Percentiles rank a stretch among this genome's conserved stretches.
Conservation (phyloP, 2,329 filamentous ascomycete genomes). For the Gyromitra esculenta region DNA sequence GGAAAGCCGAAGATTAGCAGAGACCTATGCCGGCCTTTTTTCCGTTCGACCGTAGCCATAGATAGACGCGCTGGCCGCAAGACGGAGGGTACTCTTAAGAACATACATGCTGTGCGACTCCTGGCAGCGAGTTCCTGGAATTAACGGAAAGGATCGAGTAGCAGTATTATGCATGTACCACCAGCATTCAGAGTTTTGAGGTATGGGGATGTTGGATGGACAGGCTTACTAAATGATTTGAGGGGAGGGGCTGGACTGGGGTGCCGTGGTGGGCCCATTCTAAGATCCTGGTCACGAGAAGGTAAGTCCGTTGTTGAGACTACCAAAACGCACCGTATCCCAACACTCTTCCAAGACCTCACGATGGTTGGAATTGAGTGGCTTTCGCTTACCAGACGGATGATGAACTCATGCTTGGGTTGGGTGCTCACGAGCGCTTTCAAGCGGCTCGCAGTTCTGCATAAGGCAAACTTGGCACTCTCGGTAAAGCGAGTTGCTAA, state of each 20-base stretch:
- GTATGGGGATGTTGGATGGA: not conserved
- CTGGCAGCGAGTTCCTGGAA: constrained; percentile 10
- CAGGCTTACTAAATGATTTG: constrained; percentile 1
- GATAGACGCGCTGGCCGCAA: constrained; percentile 1
- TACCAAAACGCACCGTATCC: constrained; percentile 18
- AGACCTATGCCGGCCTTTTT: constrained; percentile 22
- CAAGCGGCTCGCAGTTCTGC: constrained; percentile 25
- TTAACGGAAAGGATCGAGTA: not conserved
- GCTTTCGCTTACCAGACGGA: constrained; percentile 10
- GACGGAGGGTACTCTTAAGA: constrained; percentile 18
- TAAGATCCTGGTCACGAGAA: constrained; percentile 38
- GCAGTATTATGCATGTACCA: not conserved
- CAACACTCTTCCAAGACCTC: constrained; percentile 44
- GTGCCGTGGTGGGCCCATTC: constrained; percentile 7
- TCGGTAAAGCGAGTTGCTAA: constrained; percentile 30
- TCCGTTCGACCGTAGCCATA: constrained; percentile 39
- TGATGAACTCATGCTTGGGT: not conserved
- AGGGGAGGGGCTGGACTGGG: not conserved
- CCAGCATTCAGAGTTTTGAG: not conserved
- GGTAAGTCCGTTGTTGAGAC: constrained; percentile 17
- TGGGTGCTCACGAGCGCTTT: constrained; percentile 41
- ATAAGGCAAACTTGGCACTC: constrained; percentile 18
- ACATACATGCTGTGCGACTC: constrained; percentile 34
- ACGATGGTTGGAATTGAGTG: constrained; percentile 37
- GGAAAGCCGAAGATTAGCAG: constrained; percentile 39